Evolutionary conservation across 164 flowering plant genomes (phyloP).

Genomic region (Nymphaea colorata): DNA sequence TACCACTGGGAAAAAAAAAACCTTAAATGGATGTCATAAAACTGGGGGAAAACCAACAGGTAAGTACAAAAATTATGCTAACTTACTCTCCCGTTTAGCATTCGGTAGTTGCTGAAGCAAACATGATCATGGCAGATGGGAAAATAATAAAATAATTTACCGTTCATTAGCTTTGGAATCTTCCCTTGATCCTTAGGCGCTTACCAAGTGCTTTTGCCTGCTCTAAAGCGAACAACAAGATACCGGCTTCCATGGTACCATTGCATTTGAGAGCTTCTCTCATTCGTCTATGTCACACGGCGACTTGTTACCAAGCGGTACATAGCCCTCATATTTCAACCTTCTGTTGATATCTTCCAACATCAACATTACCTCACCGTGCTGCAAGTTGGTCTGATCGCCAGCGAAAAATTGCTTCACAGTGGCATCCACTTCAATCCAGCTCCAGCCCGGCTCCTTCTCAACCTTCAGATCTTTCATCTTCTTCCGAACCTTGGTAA

Average conservation of each 20-base stretch:
- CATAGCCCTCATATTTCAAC: neutral
- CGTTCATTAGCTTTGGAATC: no score
- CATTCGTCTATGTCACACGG: neutral
- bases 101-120: no score
- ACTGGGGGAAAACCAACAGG: no score
- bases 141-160: no score
- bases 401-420: conserved; percentile 5
- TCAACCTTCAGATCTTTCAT: conserved; percentile 7
- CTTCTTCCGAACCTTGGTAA: conserved; percentile 4
- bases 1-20: no score
- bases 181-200: no score
- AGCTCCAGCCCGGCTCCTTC: conserved; percentile 7
- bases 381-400: conserved; percentile 4
- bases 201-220: no score
- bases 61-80: no score
- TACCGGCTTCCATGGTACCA: neutral
- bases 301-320: neutral
- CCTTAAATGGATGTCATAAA: no score
- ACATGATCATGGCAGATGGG: no score
- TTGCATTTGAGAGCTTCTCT: neutral
- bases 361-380: conserved; percentile 2
- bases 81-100: no score
- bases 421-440: conserved; percentile 3
- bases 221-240: no score
- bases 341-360: conserved; percentile 2